Base-by-base conservation (phyloP, 306 rosid genomes). In the Acacia confusa region DNA sequence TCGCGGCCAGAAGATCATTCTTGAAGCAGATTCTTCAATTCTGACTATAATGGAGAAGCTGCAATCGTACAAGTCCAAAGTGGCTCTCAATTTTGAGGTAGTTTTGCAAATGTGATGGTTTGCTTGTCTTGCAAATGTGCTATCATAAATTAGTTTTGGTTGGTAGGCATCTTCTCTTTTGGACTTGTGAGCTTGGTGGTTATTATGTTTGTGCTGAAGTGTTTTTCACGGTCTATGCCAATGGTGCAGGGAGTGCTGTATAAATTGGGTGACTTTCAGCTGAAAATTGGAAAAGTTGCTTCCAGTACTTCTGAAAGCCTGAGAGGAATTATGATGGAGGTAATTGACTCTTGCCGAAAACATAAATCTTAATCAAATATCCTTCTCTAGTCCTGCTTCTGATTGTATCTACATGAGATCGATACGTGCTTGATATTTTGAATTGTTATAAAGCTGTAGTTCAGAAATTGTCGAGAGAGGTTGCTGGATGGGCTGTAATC, bases 311-410 rank as follows among this genome's bases (percentile, higher is more conserved):
- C 94, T 9, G 97, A 95, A 79, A 84, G 41, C 82, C 84, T 95
- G 77, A 89, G 97, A 88, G 99, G 98, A 77, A 95, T 95, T 84
- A 88, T 87, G 48, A 88, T 95, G 92, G 99, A 93, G 99, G 98
- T 91, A 83, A 64, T 53, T 9, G 3, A 10, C 45, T 60, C 73
- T 57, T 55, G 3, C 53, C 14, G 24, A 34, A 22, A 55, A 11
- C 11, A 20, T 83, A 2, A 40, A 3, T 80, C 53, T 58, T 75
- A 40, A 41, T 57, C 27, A 41, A 41, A 76, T 60, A 16, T 60
- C 79, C 27, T 40, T 27, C 20, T 79, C 67, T 67, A 22, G 60
- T 55, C 65, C 75, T 40, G 6, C 70, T 70, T 22, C 10, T 77
- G 77, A 9, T 64, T 47, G 13, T 72, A 14, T 75, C 4, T 27